These are phyloP conservation scores for Pezicula carpinea DNA, from an alignment of 2,329 filamentous ascomycete species.

Conservation along the genomic window DNA sequence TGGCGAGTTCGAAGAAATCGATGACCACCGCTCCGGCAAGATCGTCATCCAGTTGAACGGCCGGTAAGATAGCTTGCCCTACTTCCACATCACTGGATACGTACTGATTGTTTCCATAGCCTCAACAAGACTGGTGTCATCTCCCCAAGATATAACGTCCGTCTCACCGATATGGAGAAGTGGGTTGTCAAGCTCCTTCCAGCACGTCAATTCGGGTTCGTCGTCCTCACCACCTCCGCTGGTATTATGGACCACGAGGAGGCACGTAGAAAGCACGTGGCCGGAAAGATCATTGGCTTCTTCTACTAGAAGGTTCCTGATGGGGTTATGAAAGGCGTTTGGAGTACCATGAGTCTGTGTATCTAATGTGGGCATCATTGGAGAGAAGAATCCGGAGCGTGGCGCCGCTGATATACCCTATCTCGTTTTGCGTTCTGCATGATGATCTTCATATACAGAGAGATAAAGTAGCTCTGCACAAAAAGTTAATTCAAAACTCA, in stretches of 20 bases:
- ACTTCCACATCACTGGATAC: conserved; percentile 5
- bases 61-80: conserved; percentile 47
- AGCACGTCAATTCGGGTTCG: conserved; percentile 99
- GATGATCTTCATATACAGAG: conserved; percentile 17
- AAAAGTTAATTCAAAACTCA: conserved; percentile 28
- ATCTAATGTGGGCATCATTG: conserved; percentile 22
- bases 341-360: conserved; percentile 27
- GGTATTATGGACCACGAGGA: conserved; percentile 99
- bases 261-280: conserved; percentile 97
- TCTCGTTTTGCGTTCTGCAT: conserved; percentile 21
- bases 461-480: conserved; percentile 27
- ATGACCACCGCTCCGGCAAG: conserved; percentile 99
- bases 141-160: conserved; percentile 98
- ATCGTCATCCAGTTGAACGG: conserved; percentile 99
- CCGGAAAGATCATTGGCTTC: conserved; percentile 99
- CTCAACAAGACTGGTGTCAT: conserved; percentile 99
- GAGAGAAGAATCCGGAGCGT: conserved; percentile 14
- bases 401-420: conserved; percentile 22
- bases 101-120: conserved; percentile 28
- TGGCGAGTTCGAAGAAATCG: conserved; percentile 98
- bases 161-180: conserved; percentile 96
- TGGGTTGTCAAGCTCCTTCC: conserved; percentile 99
- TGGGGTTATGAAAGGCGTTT: conserved; percentile 15
- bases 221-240: conserved; percentile 97
- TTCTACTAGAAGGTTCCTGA: conserved; percentile 72